phyloP scores from a whole-genome alignment of 2,329 filamentous ascomycete species.

The Chrysoporthe austroafricana region DNA sequence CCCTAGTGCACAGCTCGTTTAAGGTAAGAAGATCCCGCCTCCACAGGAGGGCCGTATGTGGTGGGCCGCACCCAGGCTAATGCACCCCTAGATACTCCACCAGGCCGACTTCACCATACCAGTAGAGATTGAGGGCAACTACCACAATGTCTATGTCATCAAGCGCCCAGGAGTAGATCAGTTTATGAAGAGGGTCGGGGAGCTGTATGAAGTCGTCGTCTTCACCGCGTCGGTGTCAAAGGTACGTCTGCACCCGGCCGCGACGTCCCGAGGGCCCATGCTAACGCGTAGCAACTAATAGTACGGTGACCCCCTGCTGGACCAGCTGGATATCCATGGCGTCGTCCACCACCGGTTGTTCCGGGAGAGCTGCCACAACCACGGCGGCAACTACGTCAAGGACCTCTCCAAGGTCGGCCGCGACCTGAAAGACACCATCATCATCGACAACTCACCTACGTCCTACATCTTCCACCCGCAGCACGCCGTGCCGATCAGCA shows the following conservation, averaged over 20 bases:
- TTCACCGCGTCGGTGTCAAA: constrained; percentile 99
- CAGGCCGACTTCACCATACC: constrained; percentile 99
- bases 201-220: constrained; percentile 97
- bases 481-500: constrained; percentile 98
- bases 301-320: constrained; percentile 95
- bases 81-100: constrained; percentile 74
- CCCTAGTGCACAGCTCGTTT: constrained; percentile 96
- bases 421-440: constrained; percentile 96
- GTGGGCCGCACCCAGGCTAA: neutral
- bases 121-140: constrained; percentile 97
- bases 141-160: constrained; percentile 99
- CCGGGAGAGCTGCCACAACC: constrained; percentile 98
- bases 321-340: constrained; percentile 95
- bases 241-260: constrained; percentile 53
- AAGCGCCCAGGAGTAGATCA: constrained; percentile 98
- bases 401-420: constrained; percentile 96
- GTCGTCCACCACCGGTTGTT: constrained; percentile 96
- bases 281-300: constrained; percentile 42
- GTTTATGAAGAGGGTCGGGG: constrained; percentile 98
- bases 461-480: constrained; percentile 99
- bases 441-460: constrained; percentile 98
- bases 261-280: neutral
- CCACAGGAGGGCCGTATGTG: neutral
- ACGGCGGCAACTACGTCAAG: constrained; percentile 99
- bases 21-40: constrained; percentile 68